Base-by-base conservation (phyloP, 148 eudicot species). In the Rhododendron kiyosumense region DNA sequence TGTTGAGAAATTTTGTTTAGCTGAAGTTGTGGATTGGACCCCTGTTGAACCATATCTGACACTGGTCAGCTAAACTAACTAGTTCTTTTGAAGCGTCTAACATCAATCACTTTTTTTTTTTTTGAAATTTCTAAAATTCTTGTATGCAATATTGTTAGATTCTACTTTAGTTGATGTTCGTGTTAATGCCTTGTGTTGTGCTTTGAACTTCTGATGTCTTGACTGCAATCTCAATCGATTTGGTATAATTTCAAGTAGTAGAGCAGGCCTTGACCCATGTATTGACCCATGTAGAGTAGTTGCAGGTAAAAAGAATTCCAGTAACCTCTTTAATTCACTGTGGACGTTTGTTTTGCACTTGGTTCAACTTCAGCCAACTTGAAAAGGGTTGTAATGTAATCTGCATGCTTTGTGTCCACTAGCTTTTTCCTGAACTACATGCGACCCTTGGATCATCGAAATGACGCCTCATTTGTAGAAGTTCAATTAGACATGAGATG, bases 401-500 rank as follows among this genome's bases (percentile, higher is more conserved):
- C 26, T n/a, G 65, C 69, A 34, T 81, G 28, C 45, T 18, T 81
- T 81, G 41, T 17, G 71, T 36, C 83, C 71, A 36, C 41, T 24
- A 36, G 51, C 74, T 49, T 36, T 12, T 38, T 41, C 63, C 22
- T 34, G 13, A 63, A 38, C 61, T 36, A 12, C 74, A 82, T 24
- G 49, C 22, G 20, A 38, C 51, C 38, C 73, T 82, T 13, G 8
- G 43, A 75, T 75, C 14, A 15, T 38, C 2, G 1, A n/a, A 22
- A 2, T 54, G 74, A 63, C 14, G 45, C 51, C 32, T 83, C 18
- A 43, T 54, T 13, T 43, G 18, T 67, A 7, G 59, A 69, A n/a
- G 12, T 54, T 41, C 54, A 65, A 41, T 65, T 67, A 83, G 78
- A 49, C 81, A 73, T 51, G 80, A 69, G 61, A 71, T 84, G 79